phyloP scores from a whole-genome alignment of 1,139 yeast species.

The Hemisphaericaspora lyxosophila region DNA sequence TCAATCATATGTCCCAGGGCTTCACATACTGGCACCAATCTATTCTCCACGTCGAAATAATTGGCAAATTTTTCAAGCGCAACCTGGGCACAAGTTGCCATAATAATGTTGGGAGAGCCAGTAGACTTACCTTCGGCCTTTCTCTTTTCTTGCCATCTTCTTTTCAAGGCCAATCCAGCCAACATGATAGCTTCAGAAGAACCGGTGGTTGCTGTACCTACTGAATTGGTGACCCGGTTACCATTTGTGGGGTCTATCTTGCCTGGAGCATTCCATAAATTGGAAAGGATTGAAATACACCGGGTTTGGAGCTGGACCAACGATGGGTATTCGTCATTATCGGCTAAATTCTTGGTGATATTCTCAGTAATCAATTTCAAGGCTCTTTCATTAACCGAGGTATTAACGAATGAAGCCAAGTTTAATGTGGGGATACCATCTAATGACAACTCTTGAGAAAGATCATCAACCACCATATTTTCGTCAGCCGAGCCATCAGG shows the following conservation, averaged over 20 bases:
- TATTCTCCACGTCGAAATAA: constrained; percentile 86
- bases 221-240: constrained; percentile 39
- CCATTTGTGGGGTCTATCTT: constrained; percentile 28
- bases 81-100: constrained; percentile 96
- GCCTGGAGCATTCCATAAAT: constrained; percentile 77
- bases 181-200: constrained; percentile 92
- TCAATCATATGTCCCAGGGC: constrained; percentile 67
- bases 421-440: constrained; percentile 86
- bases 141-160: constrained; percentile 75
- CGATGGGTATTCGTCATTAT: constrained; percentile 91
- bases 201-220: constrained; percentile 93
- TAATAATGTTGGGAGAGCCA: constrained; percentile 76
- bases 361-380: constrained; percentile 61
- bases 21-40: constrained; percentile 65
- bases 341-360: constrained; percentile 84
- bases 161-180: constrained; percentile 90
- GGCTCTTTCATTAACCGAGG: constrained; percentile 51
- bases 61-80: constrained; percentile 93
- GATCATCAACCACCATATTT: constrained; percentile 57
- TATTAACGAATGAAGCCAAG: constrained; percentile 87
- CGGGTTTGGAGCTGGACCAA: constrained; percentile 76
- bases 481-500: constrained; percentile 58
- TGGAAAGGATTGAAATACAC: constrained; percentile 76
- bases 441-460: constrained; percentile 71
- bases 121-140: constrained; percentile 58